phyloP scores from a whole-genome alignment of 2,329 filamentous ascomycete genomes.

The Sordariomycetes sp. region DNA sequence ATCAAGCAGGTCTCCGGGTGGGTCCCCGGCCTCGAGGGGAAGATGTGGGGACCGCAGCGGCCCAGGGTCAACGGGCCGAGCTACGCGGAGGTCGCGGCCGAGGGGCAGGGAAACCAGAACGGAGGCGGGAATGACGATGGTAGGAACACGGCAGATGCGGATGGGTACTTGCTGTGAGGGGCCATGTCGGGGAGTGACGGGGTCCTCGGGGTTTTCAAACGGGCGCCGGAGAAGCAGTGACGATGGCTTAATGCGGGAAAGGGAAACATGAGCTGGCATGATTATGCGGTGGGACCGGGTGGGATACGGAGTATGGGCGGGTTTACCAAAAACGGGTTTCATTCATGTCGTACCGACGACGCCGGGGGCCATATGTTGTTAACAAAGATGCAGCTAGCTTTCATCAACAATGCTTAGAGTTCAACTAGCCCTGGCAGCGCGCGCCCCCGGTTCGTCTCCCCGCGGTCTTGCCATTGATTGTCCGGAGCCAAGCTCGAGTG shows the following conservation, averaged over 20 bases:
- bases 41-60: background rate
- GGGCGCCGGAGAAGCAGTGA: background rate
- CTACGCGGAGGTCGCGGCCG: background rate
- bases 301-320: background rate
- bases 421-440: background rate
- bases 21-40: background rate
- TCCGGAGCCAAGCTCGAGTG: no score
- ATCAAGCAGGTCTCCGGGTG: constrained; percentile 33
- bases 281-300: background rate
- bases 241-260: background rate
- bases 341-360: background rate
- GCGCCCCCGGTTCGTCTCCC: background rate
- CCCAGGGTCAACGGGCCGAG: background rate
- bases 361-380: background rate
- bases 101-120: background rate
- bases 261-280: background rate
- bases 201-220: background rate
- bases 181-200: background rate
- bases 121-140: background rate
- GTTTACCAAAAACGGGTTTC: background rate
- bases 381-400: background rate
- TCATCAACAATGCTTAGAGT: background rate
- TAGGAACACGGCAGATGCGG: background rate
- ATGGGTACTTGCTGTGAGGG: background rate
- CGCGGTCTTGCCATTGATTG: no score